A percentile compares a stretch with the other conserved stretches of the same genome.
Evolutionary conservation across 2,329 filamentous ascomycete genomes (phyloP).

Genomic region (Fusarium miscanthi): DNA sequence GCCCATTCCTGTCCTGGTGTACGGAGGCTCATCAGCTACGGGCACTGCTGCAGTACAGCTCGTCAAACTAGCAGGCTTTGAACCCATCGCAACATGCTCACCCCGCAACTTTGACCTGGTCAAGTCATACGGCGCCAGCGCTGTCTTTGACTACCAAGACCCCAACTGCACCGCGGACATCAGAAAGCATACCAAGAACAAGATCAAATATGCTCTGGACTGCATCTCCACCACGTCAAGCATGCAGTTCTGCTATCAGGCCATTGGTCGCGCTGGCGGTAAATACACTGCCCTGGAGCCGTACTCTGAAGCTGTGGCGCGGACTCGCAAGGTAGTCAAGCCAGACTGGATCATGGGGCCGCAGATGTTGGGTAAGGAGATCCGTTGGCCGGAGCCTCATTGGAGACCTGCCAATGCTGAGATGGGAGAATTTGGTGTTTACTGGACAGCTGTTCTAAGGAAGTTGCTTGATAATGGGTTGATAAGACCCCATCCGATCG

Average conservation of each 20-base stretch:
- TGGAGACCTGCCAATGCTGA: not conserved
- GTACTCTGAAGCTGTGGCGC: not conserved
- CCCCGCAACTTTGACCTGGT: constrained; percentile 17
- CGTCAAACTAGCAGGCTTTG: not conserved
- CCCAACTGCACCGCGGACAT: accelerated
- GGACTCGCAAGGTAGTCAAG: not conserved
- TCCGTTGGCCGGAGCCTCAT: not conserved
- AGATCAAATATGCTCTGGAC: not conserved
- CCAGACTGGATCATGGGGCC: not conserved
- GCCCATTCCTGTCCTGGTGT: not conserved
- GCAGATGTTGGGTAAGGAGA: not conserved
- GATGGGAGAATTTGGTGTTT: not conserved
- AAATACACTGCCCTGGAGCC: not conserved
- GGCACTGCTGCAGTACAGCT: constrained; percentile 11
- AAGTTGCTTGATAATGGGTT: not conserved
- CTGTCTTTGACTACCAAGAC: constrained; percentile 14
- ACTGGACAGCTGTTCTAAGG: not conserved
- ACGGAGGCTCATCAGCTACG: constrained; percentile 13
- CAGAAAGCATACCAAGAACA: not conserved
- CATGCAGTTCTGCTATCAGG: constrained; percentile 3
- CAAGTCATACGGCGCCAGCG: constrained; percentile 14
- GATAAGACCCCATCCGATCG: accelerated
- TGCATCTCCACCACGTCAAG: not conserved
- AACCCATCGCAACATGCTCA: constrained; percentile 5
- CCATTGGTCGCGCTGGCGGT: not conserved